Evolutionary conservation across 2,329 filamentous ascomycete genomes (phyloP), one percentile per base, ranked within the genome.

Genomic region (Pseudogymnoascus sp.): DNA sequence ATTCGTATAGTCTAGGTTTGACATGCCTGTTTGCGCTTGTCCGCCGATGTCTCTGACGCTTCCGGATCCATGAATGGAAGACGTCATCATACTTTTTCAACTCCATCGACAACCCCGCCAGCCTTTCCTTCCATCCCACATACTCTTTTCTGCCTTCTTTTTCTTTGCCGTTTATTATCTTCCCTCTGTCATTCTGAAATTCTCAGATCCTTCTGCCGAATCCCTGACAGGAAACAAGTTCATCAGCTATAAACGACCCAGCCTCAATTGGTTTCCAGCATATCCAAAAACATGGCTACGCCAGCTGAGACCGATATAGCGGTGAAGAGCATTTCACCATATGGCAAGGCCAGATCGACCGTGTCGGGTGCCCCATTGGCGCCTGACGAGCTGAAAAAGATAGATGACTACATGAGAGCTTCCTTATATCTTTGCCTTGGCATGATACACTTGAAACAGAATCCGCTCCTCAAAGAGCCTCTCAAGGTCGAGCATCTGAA

Each of bases 371-470:
- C 79, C 65, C 87, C 88, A 10, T 81, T 92, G 62, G 84, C 80
- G 65, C 72, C 82, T 16, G 85, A 90, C 50, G 88, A 92, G 66
- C 74, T 91, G 64, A 79, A 82, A 67, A 84, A 88, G 73, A 87
- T 86, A 74, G 86, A 87, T 71, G 85, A 87, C 70, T 91, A 87
- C 75, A 91, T 91, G 79, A 83, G 86, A 67, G 89, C 89, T 62
- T 89, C 86, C 67, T 77, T 91, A 72, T 92, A 92, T 72, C 82
- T 92, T 60, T 88, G 87, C 68, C 76, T 92, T 60, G 89, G 89
- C 66, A 92, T 93, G 89, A 88, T 93, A 69, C 92, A 91, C 71
- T 83, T 93, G 64, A 84, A 83, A 67, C 81, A 88, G 40, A 93
- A 93, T 67, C 87, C 89, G 12, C 81, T 93, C 11, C 83, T 93